Evolutionary conservation across 2,329 filamentous ascomycete genomes (phyloP).

Genomic region (Cryphonectria naterciae): DNA sequence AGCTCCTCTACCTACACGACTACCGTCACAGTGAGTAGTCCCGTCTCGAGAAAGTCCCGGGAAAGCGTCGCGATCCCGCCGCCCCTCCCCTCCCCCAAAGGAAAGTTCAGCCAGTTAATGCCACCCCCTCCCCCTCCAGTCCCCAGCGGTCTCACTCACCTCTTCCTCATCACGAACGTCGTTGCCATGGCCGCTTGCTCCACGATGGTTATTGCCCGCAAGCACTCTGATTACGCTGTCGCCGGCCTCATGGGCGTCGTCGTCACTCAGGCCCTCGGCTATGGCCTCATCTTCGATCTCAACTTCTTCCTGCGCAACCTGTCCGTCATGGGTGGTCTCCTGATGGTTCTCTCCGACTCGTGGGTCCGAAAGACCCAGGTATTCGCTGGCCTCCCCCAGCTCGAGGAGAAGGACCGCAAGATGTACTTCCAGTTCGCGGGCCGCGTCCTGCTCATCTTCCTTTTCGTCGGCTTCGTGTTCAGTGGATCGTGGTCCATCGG

Average conservation of each 20-base stretch:
- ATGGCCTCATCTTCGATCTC: slow-evolving; percentile 96
- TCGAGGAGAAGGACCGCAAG: slow-evolving; percentile 99
- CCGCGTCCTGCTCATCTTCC: slow-evolving; percentile 92
- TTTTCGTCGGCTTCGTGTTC: slow-evolving; percentile 96
- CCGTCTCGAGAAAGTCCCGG: neutral
- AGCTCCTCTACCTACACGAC: slow-evolving; percentile 89
- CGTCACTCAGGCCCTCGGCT: slow-evolving; percentile 90
- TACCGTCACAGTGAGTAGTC: slow-evolving; percentile 82
- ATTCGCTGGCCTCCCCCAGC: slow-evolving; percentile 87
- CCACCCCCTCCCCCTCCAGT: slow-evolving; percentile 57
- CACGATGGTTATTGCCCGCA: slow-evolving; percentile 84
- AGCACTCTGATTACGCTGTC: slow-evolving; percentile 92
- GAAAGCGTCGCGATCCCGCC: neutral
- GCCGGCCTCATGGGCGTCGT: slow-evolving; percentile 89
- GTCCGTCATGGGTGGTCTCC: slow-evolving; percentile 92
- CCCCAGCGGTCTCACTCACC: slow-evolving; percentile 82
- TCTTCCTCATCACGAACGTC: slow-evolving; percentile 91
- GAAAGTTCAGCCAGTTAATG: slow-evolving; percentile 11
- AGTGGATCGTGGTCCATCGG: slow-evolving; percentile 90
- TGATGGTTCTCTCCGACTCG: slow-evolving; percentile 98
- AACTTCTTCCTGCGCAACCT: slow-evolving; percentile 99
- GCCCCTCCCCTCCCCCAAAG: neutral
- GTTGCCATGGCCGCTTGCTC: slow-evolving; percentile 85
- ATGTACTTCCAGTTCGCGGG: slow-evolving; percentile 99
- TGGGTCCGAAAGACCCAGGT: slow-evolving; percentile 98